Percentiles rank a stretch among this genome's conserved stretches.
phyloP scores from a whole-genome alignment of 1,284 basidiomycete species.

The Ceratobasidium sp. region DNA sequence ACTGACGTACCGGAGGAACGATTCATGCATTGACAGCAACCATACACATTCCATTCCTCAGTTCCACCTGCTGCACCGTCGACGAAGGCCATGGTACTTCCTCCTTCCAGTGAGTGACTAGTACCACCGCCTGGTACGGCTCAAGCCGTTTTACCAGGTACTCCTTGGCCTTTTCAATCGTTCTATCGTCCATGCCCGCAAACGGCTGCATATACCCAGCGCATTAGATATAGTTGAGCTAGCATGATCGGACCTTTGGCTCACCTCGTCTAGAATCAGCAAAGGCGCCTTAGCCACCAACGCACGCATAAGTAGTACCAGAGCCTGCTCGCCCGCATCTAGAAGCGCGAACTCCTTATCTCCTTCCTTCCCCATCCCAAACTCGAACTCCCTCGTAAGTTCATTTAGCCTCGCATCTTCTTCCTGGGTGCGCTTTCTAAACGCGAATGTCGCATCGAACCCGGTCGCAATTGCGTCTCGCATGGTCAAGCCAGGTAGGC shows the following conservation, averaged over 20 bases:
- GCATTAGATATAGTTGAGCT: no score
- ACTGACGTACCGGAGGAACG: neutral
- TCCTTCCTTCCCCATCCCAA: slow-evolving; percentile 54
- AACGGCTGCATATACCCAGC: slow-evolving; percentile 7
- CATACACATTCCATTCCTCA: slow-evolving; percentile 42
- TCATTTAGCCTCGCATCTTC: slow-evolving; percentile 61
- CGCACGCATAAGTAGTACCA: slow-evolving; percentile 87
- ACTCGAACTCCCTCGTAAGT: slow-evolving; percentile 74
- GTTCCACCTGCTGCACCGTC: slow-evolving; percentile 31
- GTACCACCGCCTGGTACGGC: slow-evolving; percentile 79
- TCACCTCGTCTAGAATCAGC: slow-evolving; percentile 87
- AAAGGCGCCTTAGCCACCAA: slow-evolving; percentile 77
- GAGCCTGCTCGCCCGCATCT: slow-evolving; percentile 78
- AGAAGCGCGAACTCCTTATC: slow-evolving; percentile 71
- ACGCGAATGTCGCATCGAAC: slow-evolving; percentile 84
- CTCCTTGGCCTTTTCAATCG: slow-evolving; percentile 73
- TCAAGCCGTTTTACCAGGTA: slow-evolving; percentile 73
- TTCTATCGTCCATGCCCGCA: slow-evolving; percentile 79
- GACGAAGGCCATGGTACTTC: slow-evolving; percentile 79
- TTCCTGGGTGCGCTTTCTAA: slow-evolving; percentile 62
- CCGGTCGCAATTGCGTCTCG: slow-evolving; percentile 87
- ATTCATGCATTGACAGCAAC: neutral
- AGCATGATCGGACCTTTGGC: neutral
- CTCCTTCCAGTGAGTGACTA: slow-evolving; percentile 90
- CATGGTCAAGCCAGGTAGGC: slow-evolving; percentile 71